Percentiles rank a stretch among this genome's conserved stretches.
phyloP scores from a whole-genome alignment of 305 asterid genomes.

The Ilex paraguariensis region DNA sequence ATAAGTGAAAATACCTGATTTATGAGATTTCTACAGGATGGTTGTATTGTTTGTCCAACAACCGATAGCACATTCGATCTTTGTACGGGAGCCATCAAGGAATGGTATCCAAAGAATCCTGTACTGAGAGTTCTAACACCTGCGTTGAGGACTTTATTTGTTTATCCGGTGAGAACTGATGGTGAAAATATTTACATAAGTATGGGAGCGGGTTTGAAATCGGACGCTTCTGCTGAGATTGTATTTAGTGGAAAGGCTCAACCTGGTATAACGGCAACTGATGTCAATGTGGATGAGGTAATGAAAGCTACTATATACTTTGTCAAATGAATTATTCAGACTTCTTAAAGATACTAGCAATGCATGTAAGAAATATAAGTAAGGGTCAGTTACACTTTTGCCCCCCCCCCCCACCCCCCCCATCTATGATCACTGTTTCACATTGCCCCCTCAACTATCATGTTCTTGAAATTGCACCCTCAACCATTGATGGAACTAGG shows the following conservation, averaged over 20 bases:
- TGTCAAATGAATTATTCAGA: too few species aligned
- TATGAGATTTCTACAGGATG: constrained; percentile 49
- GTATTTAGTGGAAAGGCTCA: constrained; percentile 97
- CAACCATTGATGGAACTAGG: too few species aligned
- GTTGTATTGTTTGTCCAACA: constrained; percentile 89
- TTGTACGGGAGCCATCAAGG: constrained; percentile 72
- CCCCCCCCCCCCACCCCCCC: too few species aligned
- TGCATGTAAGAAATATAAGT: too few species aligned
- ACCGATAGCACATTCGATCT: constrained; percentile 91
- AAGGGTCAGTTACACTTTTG: too few species aligned
- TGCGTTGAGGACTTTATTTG: constrained; percentile 53
- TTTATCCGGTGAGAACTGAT: constrained; percentile 66
- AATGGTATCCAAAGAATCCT: constrained; percentile 91
- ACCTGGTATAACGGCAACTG: constrained; percentile 76
- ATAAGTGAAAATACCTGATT: not conserved
- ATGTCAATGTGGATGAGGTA: constrained; percentile 98
- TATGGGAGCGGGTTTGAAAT: constrained; percentile 31
- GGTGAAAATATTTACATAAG: constrained; percentile 67
- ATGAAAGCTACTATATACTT: not conserved
- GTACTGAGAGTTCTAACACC: constrained; percentile 89
- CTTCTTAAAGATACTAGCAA: too few species aligned
- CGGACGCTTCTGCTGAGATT: constrained; percentile 69
- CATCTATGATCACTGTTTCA: too few species aligned
- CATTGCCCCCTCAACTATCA: too few species aligned
- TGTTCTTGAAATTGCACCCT: too few species aligned